Base-by-base conservation (phyloP, 2,329 filamentous ascomycete genomes). In the Aureobasidium mangrovei region DNA sequence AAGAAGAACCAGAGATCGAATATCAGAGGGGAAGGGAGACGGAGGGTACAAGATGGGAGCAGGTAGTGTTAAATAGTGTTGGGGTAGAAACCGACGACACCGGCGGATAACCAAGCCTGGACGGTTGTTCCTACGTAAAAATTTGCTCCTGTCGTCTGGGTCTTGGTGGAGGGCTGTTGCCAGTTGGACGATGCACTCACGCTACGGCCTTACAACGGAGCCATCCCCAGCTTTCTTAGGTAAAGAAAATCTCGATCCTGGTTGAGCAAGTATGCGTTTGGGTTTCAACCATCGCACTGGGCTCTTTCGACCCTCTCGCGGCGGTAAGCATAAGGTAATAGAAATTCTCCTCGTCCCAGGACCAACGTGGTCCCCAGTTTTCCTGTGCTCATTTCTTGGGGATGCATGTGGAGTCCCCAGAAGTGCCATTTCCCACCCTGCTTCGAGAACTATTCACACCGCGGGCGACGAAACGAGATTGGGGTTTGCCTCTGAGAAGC, bases 171-270 rank as follows among this genome's bases (percentile, higher is more conserved):
- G 47, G 40, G 31, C 31, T 43, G 24, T 31, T 53, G 49, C 31
- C 31, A 53, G 24, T 31, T 53, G 49, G 40, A 53, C 49, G 40
- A 53, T 53, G 49, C 49, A 53, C 49, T n/a, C 43, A 31, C 49
- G 49, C 49, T 53, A 53, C 49, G 49, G 49, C 49, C 49, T 53
- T 53, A 53, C 29, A 44, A 53, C 49, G 49, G 49, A 53, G 49
- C 39, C 38, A 39, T 42, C 40, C 40, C 49, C 49, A 32, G 31
- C 5, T 44, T n/a, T 18, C 7, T 43, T 53, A 43, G 39, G 49
- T 53, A 44, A 44, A 35, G 40, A 53, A 33, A 53, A 43, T 53
- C 49, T 36, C 40, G 8, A n/a, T 36, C 40, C 4, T 44, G 24
- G 40, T 44, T 53, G 49, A 53, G 49, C 49, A 44, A 24, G 49